phyloP scores from a whole-genome alignment of 495 filamentous ascomycete species.

The Aspergillus conjunctus region DNA sequence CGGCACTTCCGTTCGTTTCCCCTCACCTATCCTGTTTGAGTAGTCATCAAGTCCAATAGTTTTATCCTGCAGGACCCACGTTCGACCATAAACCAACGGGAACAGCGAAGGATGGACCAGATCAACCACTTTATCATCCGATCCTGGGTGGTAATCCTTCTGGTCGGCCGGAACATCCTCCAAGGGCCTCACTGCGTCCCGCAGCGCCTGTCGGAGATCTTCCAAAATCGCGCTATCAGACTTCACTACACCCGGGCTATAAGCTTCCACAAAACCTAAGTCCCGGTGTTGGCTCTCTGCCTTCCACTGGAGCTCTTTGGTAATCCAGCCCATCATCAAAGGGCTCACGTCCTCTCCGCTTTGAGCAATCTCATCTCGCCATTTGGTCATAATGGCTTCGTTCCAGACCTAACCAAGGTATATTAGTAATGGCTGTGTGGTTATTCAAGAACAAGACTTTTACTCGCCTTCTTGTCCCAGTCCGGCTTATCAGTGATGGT shows the following conservation, averaged over 20 bases:
- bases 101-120: conserved; percentile 18
- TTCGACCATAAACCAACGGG: conserved; percentile 12
- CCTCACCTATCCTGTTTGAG: conserved; percentile 2
- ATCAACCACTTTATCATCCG: conserved; percentile 15
- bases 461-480: conserved; percentile 36
- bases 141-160: conserved; percentile 19
- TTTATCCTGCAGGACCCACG: conserved; percentile 8
- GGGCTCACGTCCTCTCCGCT: conserved; percentile 37
- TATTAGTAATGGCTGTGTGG: neutral
- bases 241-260: conserved; percentile 12
- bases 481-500: conserved; percentile 47
- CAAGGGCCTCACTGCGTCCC: conserved; percentile 1
- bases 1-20: neutral
- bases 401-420: conserved; percentile 11
- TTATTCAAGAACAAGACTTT: neutral
- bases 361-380: conserved; percentile 18
- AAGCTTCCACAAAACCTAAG: neutral
- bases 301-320: conserved; percentile 54
- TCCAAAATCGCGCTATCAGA: conserved; percentile 12
- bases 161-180: conserved; percentile 7
- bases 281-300: conserved; percentile 16
- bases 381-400: conserved; percentile 14
- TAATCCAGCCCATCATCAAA: conserved; percentile 54
- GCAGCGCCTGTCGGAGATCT: neutral
- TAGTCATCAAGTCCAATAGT: conserved; percentile 10